Evolutionary conservation across 179 eudicot species (phyloP).

Genomic region (Beta corolliflora): DNA sequence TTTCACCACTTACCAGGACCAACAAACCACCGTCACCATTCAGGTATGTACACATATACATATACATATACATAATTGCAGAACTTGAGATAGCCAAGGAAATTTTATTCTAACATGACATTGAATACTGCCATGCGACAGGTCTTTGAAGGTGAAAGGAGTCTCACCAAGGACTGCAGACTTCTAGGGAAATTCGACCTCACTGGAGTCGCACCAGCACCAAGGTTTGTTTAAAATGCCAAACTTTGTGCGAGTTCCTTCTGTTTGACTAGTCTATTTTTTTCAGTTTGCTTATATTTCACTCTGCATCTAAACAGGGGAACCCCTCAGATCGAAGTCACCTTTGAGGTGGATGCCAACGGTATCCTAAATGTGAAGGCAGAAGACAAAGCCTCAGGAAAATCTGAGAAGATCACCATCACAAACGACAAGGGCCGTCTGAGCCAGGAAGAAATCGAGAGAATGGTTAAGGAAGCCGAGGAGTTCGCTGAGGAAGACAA

Average conservation of each 20-base stretch:
- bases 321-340: conserved; percentile 76
- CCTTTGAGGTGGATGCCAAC: conserved; percentile 73
- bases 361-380: conserved; percentile 73
- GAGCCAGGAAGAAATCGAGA: conserved; percentile 67
- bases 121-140: conserved; percentile 13
- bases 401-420: conserved; percentile 65
- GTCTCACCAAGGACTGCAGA: conserved; percentile 76
- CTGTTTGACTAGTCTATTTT: background rate
- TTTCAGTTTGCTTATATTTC: background rate
- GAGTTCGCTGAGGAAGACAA: conserved; percentile 73
- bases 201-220: conserved; percentile 65
- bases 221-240: conserved; percentile 41
- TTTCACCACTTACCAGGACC: conserved; percentile 51
- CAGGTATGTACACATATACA: conserved; percentile 38
- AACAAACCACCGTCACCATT: conserved; percentile 49
- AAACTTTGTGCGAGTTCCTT: background rate
- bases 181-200: conserved; percentile 70
- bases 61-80: background rate
- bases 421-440: conserved; percentile 75
- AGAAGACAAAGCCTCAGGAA: conserved; percentile 75
- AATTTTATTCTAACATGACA: conserved; percentile 9
- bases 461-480: conserved; percentile 63
- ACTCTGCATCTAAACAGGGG: conserved; percentile 51
- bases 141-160: conserved; percentile 87
- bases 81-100: no score